These are phyloP conservation scores for Solanum ossicruentum DNA, from an alignment of 257 asterid species.

Conservation along the genomic window DNA sequence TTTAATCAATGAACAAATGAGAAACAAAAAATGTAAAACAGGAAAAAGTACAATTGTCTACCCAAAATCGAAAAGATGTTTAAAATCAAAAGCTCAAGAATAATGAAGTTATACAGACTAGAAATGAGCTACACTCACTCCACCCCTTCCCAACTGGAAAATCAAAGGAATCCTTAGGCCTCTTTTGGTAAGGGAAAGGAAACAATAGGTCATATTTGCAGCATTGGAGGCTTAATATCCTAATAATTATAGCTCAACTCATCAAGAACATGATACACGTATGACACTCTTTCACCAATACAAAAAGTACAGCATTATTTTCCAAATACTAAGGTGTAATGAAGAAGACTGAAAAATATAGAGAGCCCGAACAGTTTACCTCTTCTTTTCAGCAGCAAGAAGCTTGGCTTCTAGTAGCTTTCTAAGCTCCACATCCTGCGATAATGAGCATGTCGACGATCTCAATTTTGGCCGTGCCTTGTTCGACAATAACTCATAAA, in stretches of 20 bases:
- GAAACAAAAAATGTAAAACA: neutral
- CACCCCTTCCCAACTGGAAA: neutral
- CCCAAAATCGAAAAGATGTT: neutral
- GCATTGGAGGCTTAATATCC: neutral
- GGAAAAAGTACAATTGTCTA: neutral
- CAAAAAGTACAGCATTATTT: neutral
- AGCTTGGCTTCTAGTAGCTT: constrained; percentile 16
- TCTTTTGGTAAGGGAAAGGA: neutral
- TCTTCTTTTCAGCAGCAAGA: constrained; percentile 24
- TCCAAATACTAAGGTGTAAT: neutral
- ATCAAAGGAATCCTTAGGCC: neutral
- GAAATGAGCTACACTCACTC: neutral
- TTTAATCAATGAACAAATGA: neutral
- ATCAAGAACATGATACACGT: neutral
- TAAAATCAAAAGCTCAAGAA: neutral
- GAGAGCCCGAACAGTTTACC: neutral
- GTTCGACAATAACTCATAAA: constrained; percentile 14
- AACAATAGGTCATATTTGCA: neutral
- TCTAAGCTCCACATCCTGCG: constrained; percentile 5
- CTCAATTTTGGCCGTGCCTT: constrained; percentile 12
- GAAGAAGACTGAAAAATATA: neutral
- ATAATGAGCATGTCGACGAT: neutral
- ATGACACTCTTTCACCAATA: neutral
- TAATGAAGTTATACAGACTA: neutral
- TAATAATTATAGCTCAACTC: neutral